These are phyloP conservation scores for Pulveroboletus sp. DNA, from an alignment of 768 basidiomycete genomes.

Conservation along the genomic window DNA sequence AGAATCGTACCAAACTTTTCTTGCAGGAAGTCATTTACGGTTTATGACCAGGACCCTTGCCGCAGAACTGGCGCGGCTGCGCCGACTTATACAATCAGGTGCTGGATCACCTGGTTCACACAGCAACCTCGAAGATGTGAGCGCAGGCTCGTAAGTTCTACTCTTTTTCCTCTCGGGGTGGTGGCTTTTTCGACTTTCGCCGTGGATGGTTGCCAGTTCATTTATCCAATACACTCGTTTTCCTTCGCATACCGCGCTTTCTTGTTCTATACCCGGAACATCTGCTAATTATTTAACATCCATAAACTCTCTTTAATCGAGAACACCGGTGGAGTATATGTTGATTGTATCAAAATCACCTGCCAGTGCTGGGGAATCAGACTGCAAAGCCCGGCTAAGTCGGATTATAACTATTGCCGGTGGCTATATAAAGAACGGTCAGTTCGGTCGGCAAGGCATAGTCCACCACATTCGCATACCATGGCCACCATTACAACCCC, in stretches of 20 bases:
- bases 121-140: slow-evolving; percentile 10
- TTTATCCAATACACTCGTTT: slow-evolving; percentile 32
- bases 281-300: slow-evolving; percentile 15
- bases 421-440: slow-evolving; percentile 3
- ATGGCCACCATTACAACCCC: slow-evolving; percentile 71
- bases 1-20: slow-evolving; percentile 19
- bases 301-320: slow-evolving; percentile 1
- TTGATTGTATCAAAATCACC: not conserved
- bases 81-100: slow-evolving; percentile 68
- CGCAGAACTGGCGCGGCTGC: slow-evolving; percentile 63
- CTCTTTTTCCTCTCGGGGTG: not conserved
- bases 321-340: not conserved
- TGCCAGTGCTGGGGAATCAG: too few relatives aligned
- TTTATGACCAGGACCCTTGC: slow-evolving; percentile 46
- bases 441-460: not conserved
- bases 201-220: slow-evolving; percentile 29
- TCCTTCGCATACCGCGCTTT: slow-evolving; percentile 19
- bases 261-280: slow-evolving; percentile 28
- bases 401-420: not conserved
- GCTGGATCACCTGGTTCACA: slow-evolving; percentile 30
- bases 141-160: slow-evolving; percentile 12
- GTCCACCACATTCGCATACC: not conserved
- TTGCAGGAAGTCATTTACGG: not conserved
- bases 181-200: slow-evolving; percentile 6
- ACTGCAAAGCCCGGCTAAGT: not conserved